These are phyloP conservation scores for Calonectria hawksworthii DNA, from an alignment of 2,329 filamentous ascomycete genomes.

Conservation along the genomic window DNA sequence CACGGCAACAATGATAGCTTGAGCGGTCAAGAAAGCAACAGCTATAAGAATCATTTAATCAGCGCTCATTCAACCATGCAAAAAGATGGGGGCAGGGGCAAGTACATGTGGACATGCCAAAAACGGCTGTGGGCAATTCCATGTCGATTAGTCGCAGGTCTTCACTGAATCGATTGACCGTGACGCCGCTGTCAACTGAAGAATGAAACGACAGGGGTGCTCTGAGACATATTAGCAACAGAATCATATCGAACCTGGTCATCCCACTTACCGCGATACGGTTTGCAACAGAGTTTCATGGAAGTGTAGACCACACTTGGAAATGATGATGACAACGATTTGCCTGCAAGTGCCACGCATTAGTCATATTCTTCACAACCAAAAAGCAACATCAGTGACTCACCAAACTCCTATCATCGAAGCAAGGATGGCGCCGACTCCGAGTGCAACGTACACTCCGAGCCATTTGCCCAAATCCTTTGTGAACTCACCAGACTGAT, in stretches of 20 bases:
- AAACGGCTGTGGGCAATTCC: constrained; percentile 38
- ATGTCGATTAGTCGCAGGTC: constrained; percentile 41
- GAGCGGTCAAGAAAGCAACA: constrained; percentile 7
- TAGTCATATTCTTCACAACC: neutral
- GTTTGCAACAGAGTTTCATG: constrained; percentile 17
- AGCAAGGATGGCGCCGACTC: constrained; percentile 14
- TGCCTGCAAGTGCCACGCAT: neutral
- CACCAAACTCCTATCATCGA: constrained; percentile 17
- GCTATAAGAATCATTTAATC: neutral
- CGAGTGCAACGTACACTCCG: constrained; percentile 16
- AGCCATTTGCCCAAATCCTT: constrained; percentile 18
- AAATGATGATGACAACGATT: constrained; percentile 19
- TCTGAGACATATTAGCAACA: neutral
- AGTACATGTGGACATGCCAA: constrained; percentile 31
- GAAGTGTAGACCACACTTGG: constrained; percentile 16
- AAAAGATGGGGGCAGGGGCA: neutral
- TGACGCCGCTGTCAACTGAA: constrained; percentile 35
- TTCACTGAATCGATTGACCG: constrained; percentile 41
- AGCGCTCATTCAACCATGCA: neutral
- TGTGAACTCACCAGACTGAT: neutral
- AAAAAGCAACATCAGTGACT: neutral
- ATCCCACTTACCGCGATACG: constrained; percentile 13
- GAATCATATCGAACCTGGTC: neutral
- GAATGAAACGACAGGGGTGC: constrained; percentile 38
- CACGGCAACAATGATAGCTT: constrained; percentile 40